Evolutionary conservation across 305 asterid species (phyloP).

Genomic region (Fraxinus greggii): DNA sequence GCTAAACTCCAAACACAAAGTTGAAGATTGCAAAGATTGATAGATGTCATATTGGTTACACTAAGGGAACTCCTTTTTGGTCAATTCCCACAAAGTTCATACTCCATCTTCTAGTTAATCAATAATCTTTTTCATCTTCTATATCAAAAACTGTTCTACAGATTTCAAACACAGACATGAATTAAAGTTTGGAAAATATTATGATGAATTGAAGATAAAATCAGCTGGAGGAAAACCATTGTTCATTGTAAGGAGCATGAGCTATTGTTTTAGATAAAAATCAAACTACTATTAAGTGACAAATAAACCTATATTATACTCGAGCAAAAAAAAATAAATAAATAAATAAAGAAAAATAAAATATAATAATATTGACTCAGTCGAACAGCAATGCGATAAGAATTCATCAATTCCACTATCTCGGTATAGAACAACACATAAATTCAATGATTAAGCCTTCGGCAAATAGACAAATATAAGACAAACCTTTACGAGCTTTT

Average conservation of each 20-base stretch:
- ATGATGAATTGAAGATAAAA: neutral
- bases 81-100: neutral
- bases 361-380: neutral
- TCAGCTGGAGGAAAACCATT: neutral
- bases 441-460: neutral
- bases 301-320: neutral
- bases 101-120: neutral
- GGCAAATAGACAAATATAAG: neutral
- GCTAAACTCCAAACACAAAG: neutral
- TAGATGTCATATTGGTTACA: conserved; percentile 1
- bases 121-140: neutral
- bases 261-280: neutral
- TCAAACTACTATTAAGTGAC: neutral
- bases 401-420: neutral
- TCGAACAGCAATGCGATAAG: neutral
- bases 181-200: neutral
- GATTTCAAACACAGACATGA: neutral
- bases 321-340: neutral
- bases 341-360: neutral
- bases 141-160: neutral
- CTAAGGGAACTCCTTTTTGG: neutral
- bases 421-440: neutral
- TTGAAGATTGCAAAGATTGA: neutral
- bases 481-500: neutral
- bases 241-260: neutral